Conservation (phyloP, 1,284 basidiomycete genomes). For the Rhodotorula sp. region DNA sequence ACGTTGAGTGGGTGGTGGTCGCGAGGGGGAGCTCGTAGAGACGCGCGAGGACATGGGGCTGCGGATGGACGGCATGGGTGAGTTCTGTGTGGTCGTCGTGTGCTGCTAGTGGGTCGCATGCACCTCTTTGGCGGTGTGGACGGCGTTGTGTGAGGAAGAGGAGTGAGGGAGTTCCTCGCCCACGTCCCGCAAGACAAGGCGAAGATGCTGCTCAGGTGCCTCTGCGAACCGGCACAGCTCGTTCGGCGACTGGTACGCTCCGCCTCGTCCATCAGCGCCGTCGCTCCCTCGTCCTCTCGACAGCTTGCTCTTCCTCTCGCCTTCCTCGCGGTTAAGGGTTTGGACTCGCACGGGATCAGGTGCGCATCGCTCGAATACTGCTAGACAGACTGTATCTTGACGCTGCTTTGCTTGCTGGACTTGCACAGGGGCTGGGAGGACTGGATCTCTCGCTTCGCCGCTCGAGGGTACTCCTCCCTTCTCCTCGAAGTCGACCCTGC, state of each 20-base stretch:
- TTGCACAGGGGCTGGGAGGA: conserved; percentile 6
- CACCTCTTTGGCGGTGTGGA: neutral
- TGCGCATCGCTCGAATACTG: neutral
- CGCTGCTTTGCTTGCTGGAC: neutral
- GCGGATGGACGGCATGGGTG: neutral
- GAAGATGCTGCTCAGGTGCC: neutral
- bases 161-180: neutral
- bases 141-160: neutral
- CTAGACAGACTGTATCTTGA: neutral
- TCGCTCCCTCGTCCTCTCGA: conserved; percentile 1
- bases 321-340: conserved; percentile 22
- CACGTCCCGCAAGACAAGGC: neutral
- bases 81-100: neutral
- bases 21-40: neutral
- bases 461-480: conserved; percentile 28
- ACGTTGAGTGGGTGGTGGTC: neutral
- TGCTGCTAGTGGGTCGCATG: neutral
- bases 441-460: conserved; percentile 19
- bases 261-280: conserved; percentile 9
- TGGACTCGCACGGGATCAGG: neutral
- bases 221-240: too few relatives aligned
- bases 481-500: conserved; percentile 28
- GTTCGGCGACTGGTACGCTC: neutral
- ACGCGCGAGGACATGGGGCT: too few relatives aligned
- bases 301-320: conserved; percentile 34